These are phyloP conservation scores for Cucumis cinereus DNA, from an alignment of 306 rosid genomes.

Conservation along the genomic window DNA sequence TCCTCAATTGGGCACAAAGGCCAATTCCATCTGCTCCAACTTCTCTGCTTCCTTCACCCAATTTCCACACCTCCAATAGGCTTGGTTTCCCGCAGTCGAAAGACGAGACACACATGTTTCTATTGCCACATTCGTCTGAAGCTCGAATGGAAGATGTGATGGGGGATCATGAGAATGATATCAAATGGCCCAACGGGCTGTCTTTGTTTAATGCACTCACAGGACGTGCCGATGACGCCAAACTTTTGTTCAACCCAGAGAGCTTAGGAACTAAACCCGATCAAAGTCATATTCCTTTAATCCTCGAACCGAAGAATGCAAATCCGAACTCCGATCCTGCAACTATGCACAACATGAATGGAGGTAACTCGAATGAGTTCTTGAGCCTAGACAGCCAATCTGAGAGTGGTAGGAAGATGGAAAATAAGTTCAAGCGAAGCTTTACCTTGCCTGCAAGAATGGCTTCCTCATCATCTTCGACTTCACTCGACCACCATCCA, in stretches of 20 bases:
- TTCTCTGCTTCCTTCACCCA: conserved; percentile 63
- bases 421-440: conserved; percentile 68
- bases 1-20: conserved; percentile 80
- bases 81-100: conserved; percentile 54
- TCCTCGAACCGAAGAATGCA: conserved; percentile 4
- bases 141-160: conserved; percentile 62
- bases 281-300: conserved; percentile 24
- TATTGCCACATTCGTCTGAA: conserved; percentile 63
- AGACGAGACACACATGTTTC: conserved; percentile 70
- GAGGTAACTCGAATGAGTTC: conserved; percentile 46
- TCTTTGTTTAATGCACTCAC: conserved; percentile 86
- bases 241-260: conserved; percentile 71
- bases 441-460: conserved; percentile 71
- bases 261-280: conserved; percentile 44
- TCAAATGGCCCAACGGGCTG: conserved; percentile 90
- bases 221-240: conserved; percentile 62
- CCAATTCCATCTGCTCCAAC: conserved; percentile 46
- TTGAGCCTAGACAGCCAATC: conserved; percentile 84
- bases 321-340: conserved; percentile 30
- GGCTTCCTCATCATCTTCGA: conserved; percentile 73
- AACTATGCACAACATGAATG: conserved; percentile 27
- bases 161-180: conserved; percentile 69
- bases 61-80: conserved; percentile 41
- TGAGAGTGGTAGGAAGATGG: conserved; percentile 50
- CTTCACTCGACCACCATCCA: conserved; percentile 64